Evolutionary conservation across 2,329 filamentous ascomycete species (phyloP).

Genomic region (Penicillium oxalicum): DNA sequence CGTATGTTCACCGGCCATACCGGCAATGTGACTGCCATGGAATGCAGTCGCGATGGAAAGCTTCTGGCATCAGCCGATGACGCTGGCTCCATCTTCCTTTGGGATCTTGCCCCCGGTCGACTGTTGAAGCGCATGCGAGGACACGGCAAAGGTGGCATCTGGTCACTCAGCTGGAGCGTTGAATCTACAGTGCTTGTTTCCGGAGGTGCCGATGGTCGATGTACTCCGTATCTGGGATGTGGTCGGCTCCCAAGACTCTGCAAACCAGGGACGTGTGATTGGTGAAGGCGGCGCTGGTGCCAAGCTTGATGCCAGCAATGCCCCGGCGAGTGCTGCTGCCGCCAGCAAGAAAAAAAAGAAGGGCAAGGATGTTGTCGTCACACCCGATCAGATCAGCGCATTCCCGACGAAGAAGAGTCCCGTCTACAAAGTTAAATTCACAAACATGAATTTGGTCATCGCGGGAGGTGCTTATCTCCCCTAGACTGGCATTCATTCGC

Average conservation of each 20-base stretch:
- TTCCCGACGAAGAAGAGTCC: slow-evolving; percentile 96
- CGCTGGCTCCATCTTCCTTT: slow-evolving; percentile 84
- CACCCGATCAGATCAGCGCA: slow-evolving; percentile 86
- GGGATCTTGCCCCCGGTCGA: slow-evolving; percentile 83
- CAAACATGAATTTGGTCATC: slow-evolving; percentile 87
- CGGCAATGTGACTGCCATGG: slow-evolving; percentile 76
- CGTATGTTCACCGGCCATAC: slow-evolving; percentile 89
- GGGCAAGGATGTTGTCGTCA: slow-evolving; percentile 82
- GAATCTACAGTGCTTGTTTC: slow-evolving; percentile 88
- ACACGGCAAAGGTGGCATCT: slow-evolving; percentile 88
- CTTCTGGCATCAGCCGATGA: slow-evolving; percentile 87
- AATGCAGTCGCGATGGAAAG: slow-evolving; percentile 82
- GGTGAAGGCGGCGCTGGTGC: slow-evolving; percentile 45
- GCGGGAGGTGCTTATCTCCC: slow-evolving; percentile 69
- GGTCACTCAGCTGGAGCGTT: slow-evolving; percentile 86
- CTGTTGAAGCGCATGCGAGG: slow-evolving; percentile 89
- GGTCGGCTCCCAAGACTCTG: slow-evolving; percentile 55
- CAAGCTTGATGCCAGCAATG: slow-evolving; percentile 49
- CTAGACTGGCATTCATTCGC: slow-evolving; percentile 12
- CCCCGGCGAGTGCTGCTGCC: slow-evolving; percentile 44
- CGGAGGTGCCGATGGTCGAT: slow-evolving; percentile 84
- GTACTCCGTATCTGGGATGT: slow-evolving; percentile 95
- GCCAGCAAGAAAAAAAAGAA: slow-evolving; percentile 55
- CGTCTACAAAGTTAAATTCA: slow-evolving; percentile 88
- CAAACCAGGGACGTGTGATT: slow-evolving; percentile 49